Evolutionary conservation across 2,329 filamentous ascomycete species (phyloP).

Genomic region (Ophiostoma sp.): DNA sequence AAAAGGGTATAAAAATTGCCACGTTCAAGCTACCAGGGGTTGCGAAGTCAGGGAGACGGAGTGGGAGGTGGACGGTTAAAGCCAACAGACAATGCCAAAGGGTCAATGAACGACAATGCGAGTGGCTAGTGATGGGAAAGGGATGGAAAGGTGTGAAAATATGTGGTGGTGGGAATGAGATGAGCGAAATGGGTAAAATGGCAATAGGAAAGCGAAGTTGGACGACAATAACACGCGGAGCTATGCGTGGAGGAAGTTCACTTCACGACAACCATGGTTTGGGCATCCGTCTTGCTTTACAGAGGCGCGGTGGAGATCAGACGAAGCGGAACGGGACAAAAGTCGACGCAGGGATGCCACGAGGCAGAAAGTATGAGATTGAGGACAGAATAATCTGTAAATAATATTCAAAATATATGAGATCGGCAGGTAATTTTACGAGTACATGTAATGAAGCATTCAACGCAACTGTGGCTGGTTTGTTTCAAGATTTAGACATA

Average conservation of each 20-base stretch:
- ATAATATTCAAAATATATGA: neutral
- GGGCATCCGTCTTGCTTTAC: conserved; percentile 20
- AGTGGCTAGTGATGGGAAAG: neutral
- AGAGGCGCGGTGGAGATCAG: conserved; percentile 26
- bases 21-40: neutral
- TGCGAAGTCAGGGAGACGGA: neutral
- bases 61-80: neutral
- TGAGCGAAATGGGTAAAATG: neutral
- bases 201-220: neutral
- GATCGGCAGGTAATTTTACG: neutral
- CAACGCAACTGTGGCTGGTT: neutral
- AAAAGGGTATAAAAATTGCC: neutral
- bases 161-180: neutral
- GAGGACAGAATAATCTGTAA: too few species aligned
- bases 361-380: neutral
- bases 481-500: neutral
- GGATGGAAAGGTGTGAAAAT: neutral
- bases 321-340: conserved; percentile 26
- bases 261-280: conserved; percentile 12
- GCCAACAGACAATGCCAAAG: neutral
- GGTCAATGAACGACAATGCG: neutral
- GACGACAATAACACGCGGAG: neutral
- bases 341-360: neutral
- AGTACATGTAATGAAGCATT: neutral
- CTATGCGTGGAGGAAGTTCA: too few species aligned